Evolutionary conservation across 345 rosid species (phyloP).

Genomic region (Physaria fendleri): DNA sequence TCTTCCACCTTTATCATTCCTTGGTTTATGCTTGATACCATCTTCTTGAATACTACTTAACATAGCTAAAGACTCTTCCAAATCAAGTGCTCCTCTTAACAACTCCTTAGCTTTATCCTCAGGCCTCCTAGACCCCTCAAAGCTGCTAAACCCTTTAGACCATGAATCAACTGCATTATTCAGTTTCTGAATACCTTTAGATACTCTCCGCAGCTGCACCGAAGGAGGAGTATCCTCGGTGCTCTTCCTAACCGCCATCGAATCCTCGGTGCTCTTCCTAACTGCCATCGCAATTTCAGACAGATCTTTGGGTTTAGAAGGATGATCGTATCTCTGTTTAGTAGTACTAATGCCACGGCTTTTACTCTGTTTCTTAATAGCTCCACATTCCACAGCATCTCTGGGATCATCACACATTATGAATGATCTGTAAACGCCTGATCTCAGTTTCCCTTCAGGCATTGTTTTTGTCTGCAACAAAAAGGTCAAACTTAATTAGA

Average conservation of each 20-base stretch:
- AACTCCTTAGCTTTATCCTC: conserved; percentile 62
- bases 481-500: conserved; percentile 17
- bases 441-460: conserved; percentile 56
- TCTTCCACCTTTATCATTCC: too few relatives aligned
- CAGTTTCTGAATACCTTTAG: conserved; percentile 74
- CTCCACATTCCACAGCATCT: conserved; percentile 78
- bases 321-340: conserved; percentile 6
- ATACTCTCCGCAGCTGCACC: conserved; percentile 66
- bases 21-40: too few relatives aligned
- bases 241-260: conserved; percentile 21
- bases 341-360: conserved; percentile 6
- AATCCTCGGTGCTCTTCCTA: conserved; percentile 24
- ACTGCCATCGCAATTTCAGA: conserved; percentile 17
- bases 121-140: conserved; percentile 34
- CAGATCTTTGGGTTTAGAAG: conserved; percentile 21
- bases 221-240: conserved; percentile 30
- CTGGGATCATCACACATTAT: conserved; percentile 80
- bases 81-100: conserved; percentile 77
- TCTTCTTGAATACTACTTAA: conserved; percentile 70
- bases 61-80: conserved; percentile 75
- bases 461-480: conserved; percentile 30
- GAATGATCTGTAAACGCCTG: conserved; percentile 71
- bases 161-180: conserved; percentile 59
- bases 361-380: conserved; percentile 54
- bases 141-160: conserved; percentile 41